Base-by-base conservation (phyloP, 441 rosid genomes). In the Capsella rubella region DNA sequence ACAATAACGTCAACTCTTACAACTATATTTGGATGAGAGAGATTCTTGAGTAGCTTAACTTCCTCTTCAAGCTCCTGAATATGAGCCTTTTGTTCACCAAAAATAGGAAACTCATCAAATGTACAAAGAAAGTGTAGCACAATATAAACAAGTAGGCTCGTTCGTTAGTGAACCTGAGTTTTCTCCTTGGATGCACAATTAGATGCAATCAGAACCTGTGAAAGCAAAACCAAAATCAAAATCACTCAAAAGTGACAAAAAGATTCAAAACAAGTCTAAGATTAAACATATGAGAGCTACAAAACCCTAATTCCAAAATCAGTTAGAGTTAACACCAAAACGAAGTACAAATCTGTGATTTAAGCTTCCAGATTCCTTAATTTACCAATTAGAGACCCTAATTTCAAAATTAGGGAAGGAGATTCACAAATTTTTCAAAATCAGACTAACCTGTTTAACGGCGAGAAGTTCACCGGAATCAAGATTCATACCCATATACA, bases 401-500 rank as follows among this genome's bases (percentile, higher is more conserved):
- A 25, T 18, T 59, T 49, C 53, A 49, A 49, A 49, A 49, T 49
- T 15, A 21, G 25, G 25, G 9, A 27, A 51, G 50, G 16, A 47
- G 9, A 45, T 45, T 8, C 13, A 47, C 52, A 28, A 74, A 21
- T 21, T 21, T 67, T 50, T 21, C 53, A 40, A 50, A 73, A 18
- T 66, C 52, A 39, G 14, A 21, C 39, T 32, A 71, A 64, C 99
- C 97, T 96, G 96, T 81, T 93, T 96, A 1, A 91, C 90, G 2
- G 98, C 98, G 65, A 95, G 82, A 56, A 95, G 97, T 86, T 95
- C 99, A 27, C 99, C 97, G 54, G 97, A 89, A 72, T 93, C 98
- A 28, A 89, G 98, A 82, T 93, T 93, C 98, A 96, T 96, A 28
- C 99, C 99, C 97, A 93, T 90, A 64, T 90, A 96, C 42, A 96